Conservation (phyloP, 805 yeast genomes). For the Hanseniaspora meyeri region DNA sequence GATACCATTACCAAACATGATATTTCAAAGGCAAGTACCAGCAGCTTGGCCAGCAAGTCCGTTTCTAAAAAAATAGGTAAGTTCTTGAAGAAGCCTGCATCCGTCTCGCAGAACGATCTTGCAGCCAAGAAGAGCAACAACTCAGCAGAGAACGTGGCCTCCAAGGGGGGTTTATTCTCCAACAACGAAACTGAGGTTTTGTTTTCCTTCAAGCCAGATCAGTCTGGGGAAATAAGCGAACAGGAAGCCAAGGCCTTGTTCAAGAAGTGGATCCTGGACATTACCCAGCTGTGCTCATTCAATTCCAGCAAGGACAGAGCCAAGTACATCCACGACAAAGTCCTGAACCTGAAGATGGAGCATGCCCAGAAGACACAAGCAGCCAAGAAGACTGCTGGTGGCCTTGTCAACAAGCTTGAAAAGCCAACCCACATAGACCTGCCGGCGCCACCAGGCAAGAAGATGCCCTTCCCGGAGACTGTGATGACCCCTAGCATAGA, state of each 20-base stretch:
- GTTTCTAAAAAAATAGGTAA: conserved; percentile 7
- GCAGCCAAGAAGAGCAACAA: not conserved
- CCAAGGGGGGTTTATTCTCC: not conserved
- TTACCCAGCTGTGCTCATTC: conserved; percentile 40
- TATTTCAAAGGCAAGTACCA: not conserved
- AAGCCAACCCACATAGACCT: conserved; percentile 12
- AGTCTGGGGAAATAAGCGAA: conserved; percentile 31
- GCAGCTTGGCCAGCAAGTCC: not conserved
- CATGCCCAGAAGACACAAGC: conserved; percentile 5
- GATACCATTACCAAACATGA: not conserved
- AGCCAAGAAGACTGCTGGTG: not conserved
- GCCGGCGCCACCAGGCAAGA: not conserved
- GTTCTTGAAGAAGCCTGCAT: conserved; percentile 5
- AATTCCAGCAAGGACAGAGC: conserved; percentile 40
- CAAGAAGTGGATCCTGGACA: conserved; percentile 43
- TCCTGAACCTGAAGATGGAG: conserved; percentile 16
- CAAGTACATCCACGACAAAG: conserved; percentile 31
- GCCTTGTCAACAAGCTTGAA: not conserved
- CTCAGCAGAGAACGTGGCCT: not conserved
- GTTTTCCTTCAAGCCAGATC: conserved; percentile 26
- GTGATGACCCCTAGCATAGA: conserved; percentile 29
- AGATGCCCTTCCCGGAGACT: conserved; percentile 12
- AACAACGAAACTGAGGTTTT: conserved; percentile 15
- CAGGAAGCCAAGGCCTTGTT: conserved; percentile 28
- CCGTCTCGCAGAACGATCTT: not conserved